Evolutionary conservation across 2,329 filamentous ascomycete genomes (phyloP).

Genomic region (Epichloe sylvatica): DNA sequence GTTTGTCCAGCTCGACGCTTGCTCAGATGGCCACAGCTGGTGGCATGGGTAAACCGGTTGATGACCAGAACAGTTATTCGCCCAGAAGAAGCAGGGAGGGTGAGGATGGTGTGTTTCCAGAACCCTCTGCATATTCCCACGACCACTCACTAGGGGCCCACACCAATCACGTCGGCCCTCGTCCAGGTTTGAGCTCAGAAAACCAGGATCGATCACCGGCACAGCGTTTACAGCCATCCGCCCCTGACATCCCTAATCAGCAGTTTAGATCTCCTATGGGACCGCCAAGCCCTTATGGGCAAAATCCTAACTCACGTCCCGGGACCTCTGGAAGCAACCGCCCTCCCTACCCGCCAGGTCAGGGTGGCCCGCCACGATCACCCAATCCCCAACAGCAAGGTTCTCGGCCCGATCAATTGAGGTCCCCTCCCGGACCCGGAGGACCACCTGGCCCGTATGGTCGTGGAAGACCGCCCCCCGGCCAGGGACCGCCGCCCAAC

Average conservation of each 20-base stretch:
- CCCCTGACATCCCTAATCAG: constrained; percentile 25
- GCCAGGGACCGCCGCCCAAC: constrained; percentile 7
- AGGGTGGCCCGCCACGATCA: constrained; percentile 12
- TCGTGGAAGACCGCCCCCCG: constrained; percentile 10
- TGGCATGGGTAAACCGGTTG: constrained; percentile 31
- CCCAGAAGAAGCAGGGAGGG: constrained; percentile 18
- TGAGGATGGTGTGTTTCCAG: constrained; percentile 21
- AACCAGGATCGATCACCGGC: constrained; percentile 21
- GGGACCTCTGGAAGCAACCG: constrained; percentile 20
- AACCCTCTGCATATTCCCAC: constrained; percentile 37
- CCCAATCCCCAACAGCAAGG: constrained; percentile 17
- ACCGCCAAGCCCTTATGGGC: constrained; percentile 18
- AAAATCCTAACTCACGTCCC: constrained; percentile 18
- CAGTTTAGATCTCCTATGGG: constrained; percentile 32
- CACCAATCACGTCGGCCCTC: constrained; percentile 41
- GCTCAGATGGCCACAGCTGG: constrained; percentile 64
- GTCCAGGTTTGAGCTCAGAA: constrained; percentile 35
- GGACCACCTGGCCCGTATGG: constrained; percentile 11
- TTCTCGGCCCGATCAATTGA: constrained; percentile 13
- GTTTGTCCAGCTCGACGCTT: constrained; percentile 70
- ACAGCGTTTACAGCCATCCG: constrained; percentile 25
- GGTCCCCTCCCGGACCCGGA: constrained; percentile 5
- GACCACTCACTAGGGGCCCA: constrained; percentile 35
- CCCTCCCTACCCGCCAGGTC: constrained; percentile 16
- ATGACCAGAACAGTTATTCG: constrained; percentile 17